Evolutionary conservation across 1,139 yeast species (phyloP), one percentile per base, ranked within the genome.

Genomic region (Magnusiomyces paraingens): DNA sequence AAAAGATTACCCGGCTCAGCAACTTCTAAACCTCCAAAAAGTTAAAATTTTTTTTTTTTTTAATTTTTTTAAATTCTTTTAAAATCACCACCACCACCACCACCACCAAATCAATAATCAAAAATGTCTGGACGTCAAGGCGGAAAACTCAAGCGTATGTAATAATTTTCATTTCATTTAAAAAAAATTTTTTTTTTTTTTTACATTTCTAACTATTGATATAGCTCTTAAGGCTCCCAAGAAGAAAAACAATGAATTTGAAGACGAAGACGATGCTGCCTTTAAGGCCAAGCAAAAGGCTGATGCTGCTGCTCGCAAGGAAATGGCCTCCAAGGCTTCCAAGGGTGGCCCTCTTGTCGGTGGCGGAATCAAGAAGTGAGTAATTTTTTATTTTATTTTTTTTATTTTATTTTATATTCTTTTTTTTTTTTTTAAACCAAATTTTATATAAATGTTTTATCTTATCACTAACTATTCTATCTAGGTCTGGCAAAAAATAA

Each of bases 251-350:
- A 77, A 74, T 58, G 88, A 83, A 55, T 85, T 82, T 29, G 73
- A 78, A 43, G 96, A 89, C 68, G 96, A 91, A 5, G 97, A 90
- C 56, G 97, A 90, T 62, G 57, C 77, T 38, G 96, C 96, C 4
- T 90, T 83, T 80, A 88, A 89, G 77, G 93, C 86, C 66, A 91
- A 89, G 78, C 95, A 88, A 75, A 88, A 84, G 73, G 96, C 95
- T 55, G 97, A 88, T 61, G 96, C 93, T 62, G 88, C 86, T 67
- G 96, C 96, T 45, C 84, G 83, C 73, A 90, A 91, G 74, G 95
- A 86, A 55, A 80, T 91, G 85, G 91, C 94, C 60, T 82, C 84
- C 55, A 84, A 86, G 73, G 94, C 96, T 57, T 77, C 86, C 65
- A 82, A 86, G 67, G 96, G 96, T 60, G 96, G 96, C 52, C 96